A percentile compares a stretch with the other conserved stretches of the same genome.
phyloP scores from a whole-genome alignment of 495 filamentous ascomycete genomes.

The Geoglossum glabrum region DNA sequence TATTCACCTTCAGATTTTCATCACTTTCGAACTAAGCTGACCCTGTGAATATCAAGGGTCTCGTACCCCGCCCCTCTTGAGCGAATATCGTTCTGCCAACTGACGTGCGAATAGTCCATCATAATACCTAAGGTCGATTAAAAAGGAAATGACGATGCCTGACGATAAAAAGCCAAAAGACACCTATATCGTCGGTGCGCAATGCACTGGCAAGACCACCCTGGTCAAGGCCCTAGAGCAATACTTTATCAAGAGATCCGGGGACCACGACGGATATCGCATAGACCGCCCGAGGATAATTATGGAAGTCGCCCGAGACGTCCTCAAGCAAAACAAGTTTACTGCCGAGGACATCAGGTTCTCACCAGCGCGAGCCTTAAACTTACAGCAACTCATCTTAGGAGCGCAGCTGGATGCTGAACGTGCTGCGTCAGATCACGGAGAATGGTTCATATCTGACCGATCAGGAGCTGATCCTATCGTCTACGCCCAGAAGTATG shows the following conservation, averaged over 20 bases:
- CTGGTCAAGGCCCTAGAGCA: not conserved
- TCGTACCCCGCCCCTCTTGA: too few relatives aligned
- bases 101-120: too few relatives aligned
- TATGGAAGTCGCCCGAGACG: not conserved
- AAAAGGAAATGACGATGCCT: too few relatives aligned
- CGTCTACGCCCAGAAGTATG: not conserved
- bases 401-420: not conserved
- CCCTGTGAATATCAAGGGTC: too few relatives aligned
- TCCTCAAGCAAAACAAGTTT: not conserved
- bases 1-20: too few relatives aligned
- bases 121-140: too few relatives aligned
- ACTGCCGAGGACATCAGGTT: not conserved
- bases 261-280: not conserved
- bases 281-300: not conserved
- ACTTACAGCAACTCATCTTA: not conserved
- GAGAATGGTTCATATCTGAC: not conserved
- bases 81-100: too few relatives aligned
- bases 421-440: not conserved
- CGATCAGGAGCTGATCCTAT: not conserved
- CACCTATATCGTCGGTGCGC: not conserved
- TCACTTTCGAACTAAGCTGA: too few relatives aligned
- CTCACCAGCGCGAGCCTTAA: not conserved
- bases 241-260: too few relatives aligned
- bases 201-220: not conserved
- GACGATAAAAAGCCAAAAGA: conserved; percentile 27